phyloP scores from a whole-genome alignment of 2,329 filamentous ascomycete species.

The Myotisia sp. region DNA sequence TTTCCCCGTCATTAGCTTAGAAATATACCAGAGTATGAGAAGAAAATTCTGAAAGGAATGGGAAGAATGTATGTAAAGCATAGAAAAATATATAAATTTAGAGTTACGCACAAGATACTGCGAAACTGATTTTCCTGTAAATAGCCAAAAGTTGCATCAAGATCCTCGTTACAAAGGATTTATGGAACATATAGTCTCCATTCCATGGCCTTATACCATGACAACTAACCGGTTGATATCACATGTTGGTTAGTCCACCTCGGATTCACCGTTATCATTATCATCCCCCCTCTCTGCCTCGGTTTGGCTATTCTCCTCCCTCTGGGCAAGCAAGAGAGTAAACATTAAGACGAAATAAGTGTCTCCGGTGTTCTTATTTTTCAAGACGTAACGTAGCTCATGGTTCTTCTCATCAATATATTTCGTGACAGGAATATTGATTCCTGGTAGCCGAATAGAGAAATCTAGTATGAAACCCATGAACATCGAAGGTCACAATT shows the following conservation, averaged over 20 bases:
- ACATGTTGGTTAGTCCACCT: conserved; percentile 19
- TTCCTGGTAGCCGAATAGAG: conserved; percentile 25
- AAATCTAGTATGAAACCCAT: conserved; percentile 23
- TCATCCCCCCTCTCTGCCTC: conserved; percentile 5
- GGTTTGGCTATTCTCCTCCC: conserved; percentile 14
- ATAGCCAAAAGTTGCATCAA: too few species aligned
- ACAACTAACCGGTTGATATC: too few species aligned
- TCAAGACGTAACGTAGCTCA: conserved; percentile 79
- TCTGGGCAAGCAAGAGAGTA: conserved; percentile 44
- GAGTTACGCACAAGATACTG: too few species aligned
- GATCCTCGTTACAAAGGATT: too few species aligned
- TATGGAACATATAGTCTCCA: too few species aligned
- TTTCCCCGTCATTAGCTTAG: not conserved
- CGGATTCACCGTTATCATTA: conserved; percentile 7
- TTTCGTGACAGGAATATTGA: conserved; percentile 22
- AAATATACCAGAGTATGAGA: not conserved
- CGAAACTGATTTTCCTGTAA: too few species aligned
- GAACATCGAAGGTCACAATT: too few species aligned
- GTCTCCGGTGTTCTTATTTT: conserved; percentile 58
- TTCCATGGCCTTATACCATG: too few species aligned
- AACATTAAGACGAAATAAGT: conserved; percentile 73
- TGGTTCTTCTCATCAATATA: conserved; percentile 55
- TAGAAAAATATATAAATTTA: conserved; percentile 2
- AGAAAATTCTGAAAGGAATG: not conserved
- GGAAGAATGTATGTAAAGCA: not conserved